Evolutionary conservation across 805 yeast species (phyloP), one percentile per base, ranked within the genome.

Genomic region (Yarrowia sp.): DNA sequence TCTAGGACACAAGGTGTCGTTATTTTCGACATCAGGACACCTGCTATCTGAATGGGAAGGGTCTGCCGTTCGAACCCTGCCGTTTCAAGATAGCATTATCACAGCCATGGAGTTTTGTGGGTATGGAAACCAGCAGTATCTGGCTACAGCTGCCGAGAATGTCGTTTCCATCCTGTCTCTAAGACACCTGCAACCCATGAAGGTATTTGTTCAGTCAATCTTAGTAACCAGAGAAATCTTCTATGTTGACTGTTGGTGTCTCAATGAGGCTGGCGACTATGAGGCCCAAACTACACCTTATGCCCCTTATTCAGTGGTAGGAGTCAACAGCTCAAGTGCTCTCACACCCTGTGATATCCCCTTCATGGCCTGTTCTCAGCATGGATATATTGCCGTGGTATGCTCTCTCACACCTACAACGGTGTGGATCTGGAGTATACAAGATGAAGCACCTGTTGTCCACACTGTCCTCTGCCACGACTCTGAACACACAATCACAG

Each of bases 371-470:
- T 63, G 56, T 22, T 63, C 67, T 7, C 43, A 52, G 8, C 56
- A 63, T 32, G 67, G 56, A 15, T 59, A 59, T 35, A 59, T 59
- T 43, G 67, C 67, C 32, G 15, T 63, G n/a, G 67, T 63, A 8
- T 63, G 67, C 38, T 63, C 67, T 14, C 45, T 49, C 46, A 63
- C 67, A 2, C 67, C 67, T 7, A 63, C 56, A 8, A 63, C 67
- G 0, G 67, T 63, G 38, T 63, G 67, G 67, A 63, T 63, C 55
- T 63, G 67, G 67, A 48, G 48, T 11, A 48, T 63, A 8, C 56
- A 40, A 15, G 55, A 38, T 14, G 56, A 46, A 14, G 35, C 67
- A 9, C 67, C 67, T 40, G 67, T 49, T 7, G 56, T 63, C 4
- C 56, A 63, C 14, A 48, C 67, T 0, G 67, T 63, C 10, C 46